Conservation (phyloP, 208 protist species). For the Trichomonas gallinae region DNA sequence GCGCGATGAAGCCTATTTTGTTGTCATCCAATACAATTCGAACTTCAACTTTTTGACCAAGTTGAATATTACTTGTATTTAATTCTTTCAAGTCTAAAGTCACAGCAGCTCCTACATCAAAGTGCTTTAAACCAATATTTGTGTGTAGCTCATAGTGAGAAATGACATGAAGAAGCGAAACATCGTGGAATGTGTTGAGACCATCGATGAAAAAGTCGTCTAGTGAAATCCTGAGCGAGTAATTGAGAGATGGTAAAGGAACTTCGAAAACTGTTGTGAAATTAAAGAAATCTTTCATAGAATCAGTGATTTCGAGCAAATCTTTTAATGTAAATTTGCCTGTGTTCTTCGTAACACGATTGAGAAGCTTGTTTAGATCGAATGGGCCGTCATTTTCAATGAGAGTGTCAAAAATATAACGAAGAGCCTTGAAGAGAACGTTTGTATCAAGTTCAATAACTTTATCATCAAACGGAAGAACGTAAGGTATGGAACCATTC, state of each 20-base stretch:
- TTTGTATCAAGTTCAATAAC: background rate
- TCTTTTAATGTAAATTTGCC: background rate
- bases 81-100: background rate
- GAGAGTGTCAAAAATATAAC: background rate
- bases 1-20: background rate
- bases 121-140: background rate
- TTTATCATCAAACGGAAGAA: background rate
- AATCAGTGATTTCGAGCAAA: background rate
- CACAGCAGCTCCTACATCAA: background rate
- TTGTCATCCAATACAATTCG: background rate
- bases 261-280: background rate
- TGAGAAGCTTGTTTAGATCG: background rate
- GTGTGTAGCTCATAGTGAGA: background rate
- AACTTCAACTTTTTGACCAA: background rate
- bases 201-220: background rate
- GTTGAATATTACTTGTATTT: background rate
- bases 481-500: background rate
- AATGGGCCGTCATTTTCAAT: background rate
- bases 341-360: background rate
- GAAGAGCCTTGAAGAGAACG: background rate
- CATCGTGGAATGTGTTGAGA: background rate
- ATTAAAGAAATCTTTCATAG: background rate
- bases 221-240: background rate
- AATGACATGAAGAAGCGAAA: background rate
- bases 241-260: background rate